Base-by-base conservation (phyloP, 208 protist genomes). In the Wallacemonas sp. region DNA sequence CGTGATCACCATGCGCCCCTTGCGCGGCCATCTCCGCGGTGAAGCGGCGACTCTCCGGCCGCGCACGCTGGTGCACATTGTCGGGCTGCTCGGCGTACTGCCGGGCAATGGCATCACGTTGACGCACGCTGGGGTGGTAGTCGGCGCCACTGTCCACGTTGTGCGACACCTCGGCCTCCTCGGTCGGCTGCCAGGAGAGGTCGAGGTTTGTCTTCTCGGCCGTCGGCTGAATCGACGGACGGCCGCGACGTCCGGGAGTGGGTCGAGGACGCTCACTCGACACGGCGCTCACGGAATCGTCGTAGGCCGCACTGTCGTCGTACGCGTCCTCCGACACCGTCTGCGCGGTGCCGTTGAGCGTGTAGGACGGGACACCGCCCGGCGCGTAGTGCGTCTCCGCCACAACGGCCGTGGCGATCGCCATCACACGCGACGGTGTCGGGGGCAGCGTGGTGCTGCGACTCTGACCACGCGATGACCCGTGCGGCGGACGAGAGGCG, bases 1-100 rank as follows among this genome's bases (percentile, higher is more conserved):
- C 79, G 38, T 74, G 67, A 54, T 84, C 79, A 23, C 50, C 42
- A 22, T 33, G 22, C 23, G 70, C 68, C 42, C 54, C 41, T 29
- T 69, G 63, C 41, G 18, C 36, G 8, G 41, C 52, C 55, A 71
- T 68, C 18, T 71, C 41, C n/a, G 59, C 39, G 11, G 66, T 70
- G 49, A 72, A 66, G 14, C 63, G 68, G 23, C 20, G 18, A 33
- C 57, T 61, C n/a, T 55, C 33, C 31, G 33, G 48, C 10, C 48
- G 45, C 3, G 20, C 33, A 12, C 48, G 63, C 1, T 52, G 36
- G 48, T 57, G 41, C 2, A 61, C 63, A 46, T 68, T 68, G 29
- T 68, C 63, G n/a, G 63, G 63, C 48, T 68, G 63, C 36, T 57
- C n/a, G 5, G 63, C 52, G 52, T 41, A 59, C 52, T 59, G 52